Base-by-base conservation (phyloP, 768 basidiomycete species). In the Polyporus arcularius region DNA sequence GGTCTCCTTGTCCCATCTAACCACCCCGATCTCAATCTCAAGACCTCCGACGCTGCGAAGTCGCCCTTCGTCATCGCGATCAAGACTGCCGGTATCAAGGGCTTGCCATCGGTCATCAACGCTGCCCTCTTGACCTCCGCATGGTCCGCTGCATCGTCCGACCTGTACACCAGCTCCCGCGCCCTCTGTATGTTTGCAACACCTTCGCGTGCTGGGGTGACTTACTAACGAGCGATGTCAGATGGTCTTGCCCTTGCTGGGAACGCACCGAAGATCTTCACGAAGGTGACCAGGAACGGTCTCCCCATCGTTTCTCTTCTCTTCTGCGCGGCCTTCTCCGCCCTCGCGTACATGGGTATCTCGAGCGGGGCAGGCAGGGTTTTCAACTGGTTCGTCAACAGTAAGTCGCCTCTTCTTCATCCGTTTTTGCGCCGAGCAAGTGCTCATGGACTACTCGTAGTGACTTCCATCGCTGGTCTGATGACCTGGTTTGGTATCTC, bases 51-150 rank as follows among this genome's bases (percentile, higher is more conserved):
- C 57, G 86, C 87, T 14, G 85, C 85, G 2, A 59, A 60, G 51
- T 90, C 90, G 45, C 91, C 96, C 1, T 97, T 95, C 74, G 95
- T 97, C 64, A 92, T 98, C 65, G 96, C 95, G 1, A 93, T 94
- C 65, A 68, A 82, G 67, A 83, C 79, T 46, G 87, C 95, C 7
- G 96, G 96, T n/a, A 98, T 97, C 73, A 89, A 86, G 65, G 81
- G 77, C 5, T 75, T 97, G 1, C 95, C 96, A 16, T 89, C 87
- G 87, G 77, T 92, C 41, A 92, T 93, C 71, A 94, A 92, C 68
- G 90, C 89, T 3, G 86, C 84, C 71, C 79, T 96, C 14, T 75
- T 98, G 64, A 92, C 90, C 41, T 92, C 94, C 3, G 94, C 95
- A 5, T 95, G 92, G 89, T 96, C 94, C 28, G 94, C 95, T 38